These are phyloP conservation scores for Globisporangium solare DNA, from an alignment of 352 stramenopile genomes.

Conservation along the genomic window DNA sequence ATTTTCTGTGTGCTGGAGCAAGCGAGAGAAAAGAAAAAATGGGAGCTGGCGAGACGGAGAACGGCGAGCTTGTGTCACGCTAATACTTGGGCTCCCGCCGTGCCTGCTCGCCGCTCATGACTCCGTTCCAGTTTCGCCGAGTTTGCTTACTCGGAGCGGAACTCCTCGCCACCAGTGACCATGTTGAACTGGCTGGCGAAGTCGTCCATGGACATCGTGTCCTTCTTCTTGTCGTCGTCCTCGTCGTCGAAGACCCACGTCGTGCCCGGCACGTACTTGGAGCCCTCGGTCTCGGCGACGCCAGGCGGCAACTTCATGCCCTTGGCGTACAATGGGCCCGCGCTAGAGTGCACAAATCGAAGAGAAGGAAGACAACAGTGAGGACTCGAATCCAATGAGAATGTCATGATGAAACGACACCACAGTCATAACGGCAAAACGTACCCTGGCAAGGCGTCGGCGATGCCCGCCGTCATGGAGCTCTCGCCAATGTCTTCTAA, in stretches of 20 bases:
- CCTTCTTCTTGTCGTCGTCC: slow-evolving; percentile 55
- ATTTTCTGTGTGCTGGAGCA: background rate
- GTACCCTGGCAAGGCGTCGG: slow-evolving; percentile 77
- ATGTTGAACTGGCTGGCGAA: slow-evolving; percentile 87
- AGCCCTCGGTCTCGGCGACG: slow-evolving; percentile 47
- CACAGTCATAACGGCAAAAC: slow-evolving; percentile 8
- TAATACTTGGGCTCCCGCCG: background rate
- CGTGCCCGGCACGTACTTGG: slow-evolving; percentile 85
- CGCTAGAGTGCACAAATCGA: slow-evolving; percentile 22
- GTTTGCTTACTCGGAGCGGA: slow-evolving; percentile 64
- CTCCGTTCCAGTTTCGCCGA: background rate
- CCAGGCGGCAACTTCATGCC: slow-evolving; percentile 67
- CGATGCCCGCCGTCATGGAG: slow-evolving; percentile 81
- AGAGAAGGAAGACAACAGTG: background rate
- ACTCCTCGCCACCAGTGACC: slow-evolving; percentile 82
- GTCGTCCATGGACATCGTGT: slow-evolving; percentile 77
- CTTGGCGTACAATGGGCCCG: slow-evolving; percentile 79
- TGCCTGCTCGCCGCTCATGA: no score
- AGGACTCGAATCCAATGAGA: background rate
- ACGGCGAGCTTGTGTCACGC: background rate
- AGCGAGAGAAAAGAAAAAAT: slow-evolving; percentile 1
- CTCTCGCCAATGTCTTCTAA: slow-evolving; percentile 87
- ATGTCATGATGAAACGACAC: background rate
- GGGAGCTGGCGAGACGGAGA: no score
- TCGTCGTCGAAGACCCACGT: slow-evolving; percentile 90